Evolutionary conservation across 345 rosid species (phyloP), one percentile per base, ranked within the genome.

Genomic region (Reutealis trisperma): DNA sequence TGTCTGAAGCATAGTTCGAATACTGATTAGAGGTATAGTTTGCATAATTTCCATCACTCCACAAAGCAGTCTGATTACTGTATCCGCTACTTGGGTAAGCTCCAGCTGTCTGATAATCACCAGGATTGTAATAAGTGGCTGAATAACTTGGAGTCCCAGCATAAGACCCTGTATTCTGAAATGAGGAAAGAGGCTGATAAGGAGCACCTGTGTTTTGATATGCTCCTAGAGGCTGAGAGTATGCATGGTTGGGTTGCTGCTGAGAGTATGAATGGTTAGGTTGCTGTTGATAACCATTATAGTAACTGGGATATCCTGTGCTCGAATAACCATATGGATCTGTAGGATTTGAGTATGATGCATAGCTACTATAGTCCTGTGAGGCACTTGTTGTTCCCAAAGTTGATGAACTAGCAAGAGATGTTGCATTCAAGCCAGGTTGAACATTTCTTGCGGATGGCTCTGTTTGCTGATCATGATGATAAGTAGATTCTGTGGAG

Each of bases 91-190:
- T 94, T 71, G 91, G 89, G 81, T 92, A 96, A 83, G 91, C 93
- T 89, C 93, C 92, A 87, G 97, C 82, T 79, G 94, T 94, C 98
- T 96, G 99, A 89, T 96, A 96, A 92, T 94, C 94, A 92, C 87
- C 98, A 88, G 97, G 93, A 92, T 89, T 89, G 94, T 92, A 89
- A 89, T 96, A 92, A 92, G 97, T 89, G 90, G 92, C 85, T 87
- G 99, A 83, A 91, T 92, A 91, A 92, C 94, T 88, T 85, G 96
- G 81, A 86, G 98, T 88, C 90, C 89, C 98, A 89, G 97, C 90
- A 96, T 92, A 90, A 89, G 99, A 96, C 94, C 97, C 98, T 76
- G 97, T 85, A 90, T 94, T 96, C 97, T 88, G 99, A 94, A 92
- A 92, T 76, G 99, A 91, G 88, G 97, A 92, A 91, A 90, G 81